Conservation (phyloP, 768 basidiomycete genomes). For the Phaeotremella skinneri region DNA sequence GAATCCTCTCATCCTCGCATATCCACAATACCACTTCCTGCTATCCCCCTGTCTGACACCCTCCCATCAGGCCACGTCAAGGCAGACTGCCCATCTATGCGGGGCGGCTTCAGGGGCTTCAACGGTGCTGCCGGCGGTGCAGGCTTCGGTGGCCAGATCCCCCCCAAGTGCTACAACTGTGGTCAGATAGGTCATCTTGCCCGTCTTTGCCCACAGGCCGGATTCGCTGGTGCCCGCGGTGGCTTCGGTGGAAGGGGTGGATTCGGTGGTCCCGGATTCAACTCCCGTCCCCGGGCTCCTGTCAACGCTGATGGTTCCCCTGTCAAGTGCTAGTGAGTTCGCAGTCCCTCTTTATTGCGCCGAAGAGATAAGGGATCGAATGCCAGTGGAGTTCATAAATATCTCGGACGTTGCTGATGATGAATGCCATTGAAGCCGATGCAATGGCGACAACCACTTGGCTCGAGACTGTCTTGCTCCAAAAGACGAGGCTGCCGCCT, state of each 20-base stretch:
- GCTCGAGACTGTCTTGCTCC: slow-evolving; percentile 48
- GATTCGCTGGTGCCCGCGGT: slow-evolving; percentile 34
- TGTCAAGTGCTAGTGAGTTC: slow-evolving; percentile 48
- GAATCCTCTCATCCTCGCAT: not conserved
- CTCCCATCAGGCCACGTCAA: slow-evolving; percentile 39
- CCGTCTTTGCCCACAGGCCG: slow-evolving; percentile 27
- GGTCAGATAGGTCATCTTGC: slow-evolving; percentile 59
- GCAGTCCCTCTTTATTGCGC: not conserved
- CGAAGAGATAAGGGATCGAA: not conserved
- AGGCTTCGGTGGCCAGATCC: slow-evolving; percentile 50
- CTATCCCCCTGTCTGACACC: not conserved
- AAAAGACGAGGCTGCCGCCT: slow-evolving; percentile 31
- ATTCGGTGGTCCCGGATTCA: slow-evolving; percentile 14
- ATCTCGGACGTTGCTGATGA: too few relatives aligned
- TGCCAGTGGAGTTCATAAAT: not conserved
- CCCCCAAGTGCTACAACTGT: slow-evolving; percentile 84
- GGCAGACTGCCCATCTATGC: slow-evolving; percentile 42
- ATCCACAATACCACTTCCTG: not conserved
- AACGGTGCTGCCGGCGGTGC: slow-evolving; percentile 12
- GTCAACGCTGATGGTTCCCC: slow-evolving; percentile 45
- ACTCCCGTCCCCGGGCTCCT: slow-evolving; percentile 24
- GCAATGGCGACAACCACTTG: slow-evolving; percentile 49
- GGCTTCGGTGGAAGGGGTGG: slow-evolving; percentile 26
- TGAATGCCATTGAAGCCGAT: slow-evolving; percentile 30
- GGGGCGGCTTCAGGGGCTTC: slow-evolving; percentile 19